These are phyloP conservation scores for Mucor irregularis DNA, from an alignment of 371 early-diverging fungal genomes.

Conservation along the genomic window DNA sequence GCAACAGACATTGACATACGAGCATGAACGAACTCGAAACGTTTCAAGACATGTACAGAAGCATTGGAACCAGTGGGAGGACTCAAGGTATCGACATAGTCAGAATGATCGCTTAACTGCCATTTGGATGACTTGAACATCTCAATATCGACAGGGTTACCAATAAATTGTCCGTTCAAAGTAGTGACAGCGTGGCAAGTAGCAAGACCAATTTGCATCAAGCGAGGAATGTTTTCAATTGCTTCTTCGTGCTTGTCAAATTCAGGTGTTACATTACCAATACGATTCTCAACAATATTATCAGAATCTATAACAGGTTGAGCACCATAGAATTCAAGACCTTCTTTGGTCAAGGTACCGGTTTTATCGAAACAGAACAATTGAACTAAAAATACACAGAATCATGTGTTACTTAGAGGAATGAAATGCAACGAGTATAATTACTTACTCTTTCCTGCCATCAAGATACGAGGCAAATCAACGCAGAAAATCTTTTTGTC, in stretches of 20 bases:
- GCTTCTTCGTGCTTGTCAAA: slow-evolving; percentile 35
- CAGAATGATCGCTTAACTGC: slow-evolving; percentile 25
- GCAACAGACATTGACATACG: slow-evolving; percentile 87
- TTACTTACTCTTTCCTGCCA: slow-evolving; percentile 78
- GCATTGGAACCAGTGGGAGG: slow-evolving; percentile 25
- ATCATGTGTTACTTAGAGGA: neutral
- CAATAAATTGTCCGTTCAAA: slow-evolving; percentile 69
- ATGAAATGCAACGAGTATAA: slow-evolving; percentile 49
- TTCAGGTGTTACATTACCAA: slow-evolving; percentile 6
- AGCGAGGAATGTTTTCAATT: slow-evolving; percentile 34
- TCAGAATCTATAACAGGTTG: slow-evolving; percentile 31
- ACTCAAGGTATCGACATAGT: slow-evolving; percentile 45
- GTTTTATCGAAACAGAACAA: slow-evolving; percentile 86
- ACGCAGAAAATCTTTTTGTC: slow-evolving; percentile 70
- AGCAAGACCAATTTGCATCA: slow-evolving; percentile 66
- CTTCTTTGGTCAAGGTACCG: slow-evolving; percentile 66
- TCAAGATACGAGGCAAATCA: slow-evolving; percentile 81
- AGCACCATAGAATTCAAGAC: slow-evolving; percentile 61
- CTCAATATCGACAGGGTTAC: slow-evolving; percentile 91
- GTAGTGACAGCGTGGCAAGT: slow-evolving; percentile 83
- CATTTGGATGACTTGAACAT: slow-evolving; percentile 82
- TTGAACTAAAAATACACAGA: slow-evolving; percentile 56
- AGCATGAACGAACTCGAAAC: slow-evolving; percentile 86
- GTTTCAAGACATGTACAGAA: slow-evolving; percentile 59
- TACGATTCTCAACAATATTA: slow-evolving; percentile 29